Evolutionary conservation across 257 asterid genomes (phyloP).

Genomic region (Haberlea rhodopensis): DNA sequence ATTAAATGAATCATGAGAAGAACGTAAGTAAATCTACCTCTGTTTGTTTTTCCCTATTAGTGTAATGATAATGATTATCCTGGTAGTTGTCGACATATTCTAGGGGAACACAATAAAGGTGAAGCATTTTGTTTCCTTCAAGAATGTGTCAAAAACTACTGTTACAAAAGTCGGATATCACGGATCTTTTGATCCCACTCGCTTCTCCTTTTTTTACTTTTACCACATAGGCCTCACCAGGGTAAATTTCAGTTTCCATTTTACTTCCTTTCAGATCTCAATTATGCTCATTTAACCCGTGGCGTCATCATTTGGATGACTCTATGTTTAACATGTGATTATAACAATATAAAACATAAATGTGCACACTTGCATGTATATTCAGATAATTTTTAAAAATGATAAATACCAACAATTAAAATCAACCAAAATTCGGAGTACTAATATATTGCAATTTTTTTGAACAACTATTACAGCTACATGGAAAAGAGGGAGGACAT

Average conservation of each 20-base stretch:
- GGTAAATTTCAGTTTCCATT: neutral
- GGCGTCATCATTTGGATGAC: too few relatives aligned
- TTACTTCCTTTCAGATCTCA: too few relatives aligned
- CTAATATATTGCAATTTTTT: too few relatives aligned
- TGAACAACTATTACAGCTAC: too few relatives aligned
- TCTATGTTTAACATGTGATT: too few relatives aligned
- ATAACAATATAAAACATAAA: too few relatives aligned
- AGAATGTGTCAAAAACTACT: conserved; percentile 43
- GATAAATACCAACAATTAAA: too few relatives aligned
- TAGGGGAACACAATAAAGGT: conserved; percentile 18
- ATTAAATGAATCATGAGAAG: neutral
- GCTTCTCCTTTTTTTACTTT: neutral
- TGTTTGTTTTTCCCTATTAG: neutral
- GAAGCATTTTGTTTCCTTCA: conserved; percentile 22
- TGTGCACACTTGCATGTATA: too few relatives aligned
- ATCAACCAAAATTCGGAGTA: too few relatives aligned
- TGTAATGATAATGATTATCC: neutral
- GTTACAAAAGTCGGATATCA: conserved; percentile 39
- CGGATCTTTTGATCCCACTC: conserved; percentile 33
- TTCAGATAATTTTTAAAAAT: too few relatives aligned
- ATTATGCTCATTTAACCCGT: too few relatives aligned
- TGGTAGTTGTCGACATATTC: conserved; percentile 24
- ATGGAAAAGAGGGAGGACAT: too few relatives aligned
- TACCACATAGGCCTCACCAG: conserved; percentile 14
- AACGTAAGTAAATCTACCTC: neutral